Base-by-base conservation (phyloP, 768 basidiomycete genomes). In the Tulasnella sp. region DNA sequence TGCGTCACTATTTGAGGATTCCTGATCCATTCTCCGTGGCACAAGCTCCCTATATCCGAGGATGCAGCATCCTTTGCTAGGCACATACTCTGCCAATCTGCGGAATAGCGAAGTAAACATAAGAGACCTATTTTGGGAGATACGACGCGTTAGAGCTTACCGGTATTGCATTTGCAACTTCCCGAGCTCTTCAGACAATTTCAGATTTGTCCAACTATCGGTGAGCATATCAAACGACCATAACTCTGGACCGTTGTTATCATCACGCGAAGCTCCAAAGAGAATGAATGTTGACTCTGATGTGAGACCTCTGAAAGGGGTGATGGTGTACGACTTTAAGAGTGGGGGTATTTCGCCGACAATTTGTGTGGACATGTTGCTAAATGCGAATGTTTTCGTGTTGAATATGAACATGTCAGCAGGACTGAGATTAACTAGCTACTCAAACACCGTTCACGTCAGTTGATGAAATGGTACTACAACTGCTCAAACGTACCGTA, bases 361-460 rank as follows among this genome's bases (percentile, higher is more conserved):
- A 19, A 32, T n/a, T 15, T n/a, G 16, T 29, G 31, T 28, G 8
- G 9, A n/a, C n/a, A n/a, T n/a, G n/a, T n/a, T 6, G 15, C 29
- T 46, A 29, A 46, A 46, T 13, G 24, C 32, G 16, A 27, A 46
- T 3, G 45, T 46, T 46, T 33, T 31, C n/a, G 45, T 46, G 28
- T 46, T 31, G 32, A 47, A 47, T 16, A 33, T n/a, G 25, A 24
- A 34, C 45, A 47, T 47, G 45, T 19, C 32, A 16, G 32, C 16
- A 1, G 6, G 19, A 2, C 24, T 34, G 25, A 47, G 37, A 5
- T 19, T 31, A 34, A 47, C 22, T 15, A 34, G 45, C 45, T 47
- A n/a, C 0, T 28, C n/a, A n/a, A n/a, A 31, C 16, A 33, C n/a
- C n/a, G n/a, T n/a, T n/a, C n/a, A n/a, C n/a, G n/a, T n/a, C n/a